Evolutionary conservation across 2,329 filamentous ascomycete genomes (phyloP), one percentile per base, ranked within the genome.

Genomic region (Myriosclerotinia curreyana): DNA sequence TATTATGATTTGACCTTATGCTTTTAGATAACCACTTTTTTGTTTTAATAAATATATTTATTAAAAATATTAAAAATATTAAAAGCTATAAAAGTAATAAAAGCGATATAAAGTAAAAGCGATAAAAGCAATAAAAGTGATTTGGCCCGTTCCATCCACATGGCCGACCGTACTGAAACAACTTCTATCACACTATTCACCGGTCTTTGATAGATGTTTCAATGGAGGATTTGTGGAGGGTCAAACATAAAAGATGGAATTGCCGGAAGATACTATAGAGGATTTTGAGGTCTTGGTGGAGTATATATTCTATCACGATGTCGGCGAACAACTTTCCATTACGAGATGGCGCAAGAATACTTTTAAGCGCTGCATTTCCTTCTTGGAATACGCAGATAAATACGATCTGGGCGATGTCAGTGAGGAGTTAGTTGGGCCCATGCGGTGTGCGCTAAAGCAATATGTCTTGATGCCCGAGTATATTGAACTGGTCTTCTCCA

Each of bases 101-200:
- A 38, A 38, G 36, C 36, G 2, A 38, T 38, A 38, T 9, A 38
- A 38, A 38, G 12, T 9, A 38, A 38, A 38, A 38, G 36, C 12
- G 3, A 38, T 9, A 38, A 38, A 38, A 38, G 36, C 12, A 6
- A 38, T 9, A 38, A 38, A 38, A 38, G 36, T 6, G 36, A 38
- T 38, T 9, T 38, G 36, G 8, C 12, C 8, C 36, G 4, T 5
- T 9, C 7, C 36, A 9, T 5, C 36, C 8, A 38, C 36, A 38
- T 38, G 36, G 36, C 36, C 36, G 36, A 38, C 36, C 36, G 36
- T 38, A 38, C n/a, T n/a, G n/a, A n/a, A n/a, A 36, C 14, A 40
- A 2, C 53, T 71, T 14, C 40, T 70, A 3, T 67, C 60, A 38
- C 49, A 69, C 54, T 65, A 66, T n/a, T 68, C 60, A 1, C 25